Conservation (phyloP, 805 yeast genomes). For the Cyberlindnera mississippiensis region DNA sequence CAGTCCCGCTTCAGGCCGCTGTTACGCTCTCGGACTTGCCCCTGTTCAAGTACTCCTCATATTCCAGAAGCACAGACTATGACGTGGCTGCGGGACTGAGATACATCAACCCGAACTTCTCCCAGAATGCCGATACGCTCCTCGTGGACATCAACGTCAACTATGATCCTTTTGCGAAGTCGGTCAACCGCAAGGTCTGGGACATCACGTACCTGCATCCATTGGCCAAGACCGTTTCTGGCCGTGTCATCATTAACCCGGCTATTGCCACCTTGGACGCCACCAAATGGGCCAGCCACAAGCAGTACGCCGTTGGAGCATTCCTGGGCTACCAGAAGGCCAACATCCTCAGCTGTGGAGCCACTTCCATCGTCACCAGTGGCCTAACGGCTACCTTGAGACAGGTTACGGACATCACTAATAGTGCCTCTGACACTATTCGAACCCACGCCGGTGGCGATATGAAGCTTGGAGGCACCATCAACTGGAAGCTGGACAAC, state of each 20-base stretch:
- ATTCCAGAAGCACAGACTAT: conserved; percentile 33
- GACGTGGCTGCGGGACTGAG: conserved; percentile 33
- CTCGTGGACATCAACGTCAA: conserved; percentile 43
- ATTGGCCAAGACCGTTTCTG: conserved; percentile 38
- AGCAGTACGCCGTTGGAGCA: conserved; percentile 44
- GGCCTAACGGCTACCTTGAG: conserved; percentile 65
- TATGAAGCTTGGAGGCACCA: conserved; percentile 48
- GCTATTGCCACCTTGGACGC: conserved; percentile 45
- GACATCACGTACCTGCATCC: conserved; percentile 46
- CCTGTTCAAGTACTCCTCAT: conserved; percentile 28
- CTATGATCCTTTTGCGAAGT: conserved; percentile 44
- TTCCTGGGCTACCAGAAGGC: conserved; percentile 44
- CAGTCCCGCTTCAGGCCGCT: conserved; percentile 43
- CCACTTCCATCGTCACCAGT: conserved; percentile 30
- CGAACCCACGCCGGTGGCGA: conserved; percentile 54
- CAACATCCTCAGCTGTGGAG: conserved; percentile 25
- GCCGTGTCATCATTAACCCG: conserved; percentile 45
- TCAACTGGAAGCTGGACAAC: conserved; percentile 39
- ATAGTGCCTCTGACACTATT: conserved; percentile 49
- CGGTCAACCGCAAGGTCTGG: conserved; percentile 43
- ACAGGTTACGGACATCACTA: conserved; percentile 48
- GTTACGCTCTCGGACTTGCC: conserved; percentile 37
- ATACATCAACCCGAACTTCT: conserved; percentile 42
- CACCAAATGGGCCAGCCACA: conserved; percentile 46
- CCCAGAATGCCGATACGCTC: conserved; percentile 57